Conservation (phyloP, 2,329 filamentous ascomycete genomes). For the Penicillium verrucosum region DNA sequence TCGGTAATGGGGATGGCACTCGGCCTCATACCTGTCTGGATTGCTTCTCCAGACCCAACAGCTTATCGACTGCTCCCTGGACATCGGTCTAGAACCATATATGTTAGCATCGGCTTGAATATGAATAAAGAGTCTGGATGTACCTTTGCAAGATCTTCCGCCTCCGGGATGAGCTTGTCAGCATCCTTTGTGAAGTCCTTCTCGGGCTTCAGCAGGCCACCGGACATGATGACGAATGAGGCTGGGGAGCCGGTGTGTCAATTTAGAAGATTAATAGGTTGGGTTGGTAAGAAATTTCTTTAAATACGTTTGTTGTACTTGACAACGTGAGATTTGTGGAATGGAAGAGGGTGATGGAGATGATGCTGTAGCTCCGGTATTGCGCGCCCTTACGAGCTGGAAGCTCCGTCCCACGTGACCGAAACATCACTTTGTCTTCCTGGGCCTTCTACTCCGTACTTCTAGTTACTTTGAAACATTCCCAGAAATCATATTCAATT, state of each 20-base stretch:
- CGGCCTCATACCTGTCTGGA: slow-evolving; percentile 73
- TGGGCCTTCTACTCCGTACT: not conserved
- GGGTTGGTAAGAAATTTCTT: not conserved
- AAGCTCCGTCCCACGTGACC: slow-evolving; percentile 33
- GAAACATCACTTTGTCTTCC: not conserved
- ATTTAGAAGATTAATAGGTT: not conserved
- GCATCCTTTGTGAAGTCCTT: slow-evolving; percentile 98
- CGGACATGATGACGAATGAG: slow-evolving; percentile 64
- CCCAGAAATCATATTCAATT: not conserved
- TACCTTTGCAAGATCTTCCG: slow-evolving; percentile 85
- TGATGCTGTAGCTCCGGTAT: slow-evolving; percentile 21
- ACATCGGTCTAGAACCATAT: slow-evolving; percentile 56
- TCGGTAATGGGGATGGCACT: slow-evolving; percentile 9
- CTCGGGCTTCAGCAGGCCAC: slow-evolving; percentile 83
- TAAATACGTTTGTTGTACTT: not conserved
- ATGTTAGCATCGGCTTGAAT: slow-evolving; percentile 17
- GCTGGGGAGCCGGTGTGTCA: not conserved
- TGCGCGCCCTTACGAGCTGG: slow-evolving; percentile 25
- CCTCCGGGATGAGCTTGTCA: slow-evolving; percentile 85
- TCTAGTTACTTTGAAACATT: not conserved
- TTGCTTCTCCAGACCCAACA: slow-evolving; percentile 89
- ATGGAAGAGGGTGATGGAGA: slow-evolving; percentile 14
- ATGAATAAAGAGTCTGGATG: slow-evolving; percentile 5
- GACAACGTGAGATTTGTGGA: slow-evolving; percentile 5
- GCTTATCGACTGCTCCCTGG: slow-evolving; percentile 87